Conservation (phyloP, 208 protist species). For the Acanthamoeba culbertsoni region DNA sequence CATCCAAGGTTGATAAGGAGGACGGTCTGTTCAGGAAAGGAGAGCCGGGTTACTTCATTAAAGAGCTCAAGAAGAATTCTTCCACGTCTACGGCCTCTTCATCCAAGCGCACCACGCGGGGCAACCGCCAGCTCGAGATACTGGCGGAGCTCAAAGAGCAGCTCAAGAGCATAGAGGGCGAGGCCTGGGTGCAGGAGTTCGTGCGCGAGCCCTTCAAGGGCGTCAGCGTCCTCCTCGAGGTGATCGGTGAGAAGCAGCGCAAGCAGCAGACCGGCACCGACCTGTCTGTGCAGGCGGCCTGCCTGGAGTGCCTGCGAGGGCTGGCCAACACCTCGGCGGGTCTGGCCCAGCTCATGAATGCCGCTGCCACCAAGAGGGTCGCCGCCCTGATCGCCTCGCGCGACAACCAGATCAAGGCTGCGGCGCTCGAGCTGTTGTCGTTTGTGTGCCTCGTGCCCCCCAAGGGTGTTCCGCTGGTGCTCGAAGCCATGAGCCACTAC, state of each 20-base stretch:
- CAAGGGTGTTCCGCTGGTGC: conserved; percentile 7
- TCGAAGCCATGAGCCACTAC: conserved; percentile 45
- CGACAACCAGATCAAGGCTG: background rate
- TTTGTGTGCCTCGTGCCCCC: conserved; percentile 32
- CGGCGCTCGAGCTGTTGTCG: background rate
- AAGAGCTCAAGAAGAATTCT: conserved; percentile 52
- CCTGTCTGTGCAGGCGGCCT: background rate
- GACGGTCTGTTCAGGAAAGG: background rate
- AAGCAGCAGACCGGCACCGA: conserved; percentile 40
- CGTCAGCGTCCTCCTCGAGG: background rate
- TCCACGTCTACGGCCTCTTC: background rate
- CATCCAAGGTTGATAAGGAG: conserved; percentile 2
- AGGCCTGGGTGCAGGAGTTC: background rate
- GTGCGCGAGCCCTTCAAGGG: background rate
- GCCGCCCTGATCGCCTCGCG: background rate
- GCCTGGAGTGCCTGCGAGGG: conserved; percentile 4
- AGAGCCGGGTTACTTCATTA: conserved; percentile 21
- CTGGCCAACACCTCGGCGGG: background rate
- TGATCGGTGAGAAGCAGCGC: background rate
- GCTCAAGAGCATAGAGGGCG: background rate
- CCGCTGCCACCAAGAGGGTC: background rate
- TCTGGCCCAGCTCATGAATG: conserved; percentile 19
- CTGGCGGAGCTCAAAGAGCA: conserved; percentile 19
- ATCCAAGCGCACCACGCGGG: background rate
- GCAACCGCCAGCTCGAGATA: background rate